phyloP scores from a whole-genome alignment of 176 grass and related monocot genomes.

The Themeda triandra region DNA sequence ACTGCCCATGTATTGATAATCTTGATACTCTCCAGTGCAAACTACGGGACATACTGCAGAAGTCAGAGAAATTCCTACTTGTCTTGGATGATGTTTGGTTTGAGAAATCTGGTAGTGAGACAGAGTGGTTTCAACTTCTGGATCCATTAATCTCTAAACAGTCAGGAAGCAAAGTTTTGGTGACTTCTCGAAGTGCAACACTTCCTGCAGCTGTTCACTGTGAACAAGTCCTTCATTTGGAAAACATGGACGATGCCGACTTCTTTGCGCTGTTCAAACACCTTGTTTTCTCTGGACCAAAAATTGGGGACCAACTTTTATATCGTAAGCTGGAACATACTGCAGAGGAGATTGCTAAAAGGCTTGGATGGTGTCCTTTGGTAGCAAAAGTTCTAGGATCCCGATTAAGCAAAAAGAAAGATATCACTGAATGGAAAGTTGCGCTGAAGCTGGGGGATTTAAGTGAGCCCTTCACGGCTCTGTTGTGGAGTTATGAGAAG shows the following conservation, averaged over 20 bases:
- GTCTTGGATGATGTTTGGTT: constrained; percentile 29
- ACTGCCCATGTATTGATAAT: neutral
- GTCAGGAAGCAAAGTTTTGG: neutral
- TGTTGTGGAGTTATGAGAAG: constrained; percentile 23
- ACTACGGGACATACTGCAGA: neutral
- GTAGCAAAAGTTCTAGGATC: constrained; percentile 4
- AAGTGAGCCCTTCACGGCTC: neutral
- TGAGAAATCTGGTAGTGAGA: neutral
- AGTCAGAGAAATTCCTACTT: neutral
- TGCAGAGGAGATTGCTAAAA: neutral
- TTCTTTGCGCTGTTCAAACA: constrained; percentile 14
- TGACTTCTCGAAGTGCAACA: neutral
- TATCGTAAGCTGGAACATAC: neutral
- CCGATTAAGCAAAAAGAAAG: neutral
- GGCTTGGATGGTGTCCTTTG: constrained; percentile 12
- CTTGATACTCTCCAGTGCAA: constrained; percentile 1
- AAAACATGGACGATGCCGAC: neutral
- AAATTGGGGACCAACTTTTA: neutral
- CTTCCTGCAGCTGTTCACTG: neutral
- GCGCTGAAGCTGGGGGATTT: neutral
- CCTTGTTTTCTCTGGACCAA: neutral
- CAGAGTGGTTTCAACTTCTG: neutral
- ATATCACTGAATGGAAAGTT: neutral
- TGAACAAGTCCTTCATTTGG: neutral
- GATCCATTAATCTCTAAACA: neutral